Base-by-base conservation (phyloP, 1,139 yeast genomes). In the Hansenula sp. region DNA sequence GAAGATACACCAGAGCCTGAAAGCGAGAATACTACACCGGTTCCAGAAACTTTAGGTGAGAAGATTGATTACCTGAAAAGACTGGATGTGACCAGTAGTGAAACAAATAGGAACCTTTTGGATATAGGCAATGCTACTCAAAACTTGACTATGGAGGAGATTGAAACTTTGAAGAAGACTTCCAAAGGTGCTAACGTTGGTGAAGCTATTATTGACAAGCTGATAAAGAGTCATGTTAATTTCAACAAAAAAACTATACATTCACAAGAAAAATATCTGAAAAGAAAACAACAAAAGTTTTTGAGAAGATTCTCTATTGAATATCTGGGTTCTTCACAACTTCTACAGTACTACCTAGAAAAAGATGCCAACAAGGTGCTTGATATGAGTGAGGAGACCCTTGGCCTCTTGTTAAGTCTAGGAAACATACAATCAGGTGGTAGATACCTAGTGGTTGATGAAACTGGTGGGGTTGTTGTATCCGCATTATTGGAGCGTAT, bases 391-490 rank as follows among this genome's bases (percentile, higher is more conserved):
- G 83, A 83, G 48, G 99, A 93, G 63, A 72, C 91, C 2, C 62
- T 93, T 38, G 96, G 94, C 0, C 67, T 85, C 62, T 66, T 89
- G 55, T 67, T 93, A 66, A 82, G 82, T 47, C 72, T 84, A 53
- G 96, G 84, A 2, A 90, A 93, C 60, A 78, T 93, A 19, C 78
- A 83, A 55, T 91, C 96, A 0, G 96, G 96, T 10, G 98, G 99
- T 1, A 81, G 76, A 45, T 94, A 93, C 59, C 70, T 93, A 30
- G 84, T 93, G 6, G 74, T 89, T 44, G 99, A 93, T 60, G 99
- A 93, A 58, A 84, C 96, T 25, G 90, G 96, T 28, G 97, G 98
- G 2, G 72, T 91, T 17, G 63, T 93, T 2, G 78, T 87, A 4
- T 87, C 87, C 50, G 88, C 95, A 5, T 71, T 94, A 75, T 63